phyloP scores from a whole-genome alignment of 345 rosid genomes.

The Angophora floribunda region DNA sequence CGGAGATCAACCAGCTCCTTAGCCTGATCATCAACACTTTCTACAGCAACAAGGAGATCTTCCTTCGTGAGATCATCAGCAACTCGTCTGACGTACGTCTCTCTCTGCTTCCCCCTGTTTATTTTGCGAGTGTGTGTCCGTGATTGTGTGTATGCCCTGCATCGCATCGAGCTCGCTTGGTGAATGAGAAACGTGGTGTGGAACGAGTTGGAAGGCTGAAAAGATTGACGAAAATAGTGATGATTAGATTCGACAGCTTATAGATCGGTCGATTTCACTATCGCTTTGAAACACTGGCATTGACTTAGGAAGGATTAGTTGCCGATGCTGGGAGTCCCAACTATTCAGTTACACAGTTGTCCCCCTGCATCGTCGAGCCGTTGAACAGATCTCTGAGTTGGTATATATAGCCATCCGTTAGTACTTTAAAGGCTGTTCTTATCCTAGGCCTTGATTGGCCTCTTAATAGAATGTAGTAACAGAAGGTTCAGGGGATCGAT shows the following conservation, averaged over 20 bases:
- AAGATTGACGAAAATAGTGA: neutral
- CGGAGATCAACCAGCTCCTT: conserved; percentile 8
- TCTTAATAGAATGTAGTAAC: neutral
- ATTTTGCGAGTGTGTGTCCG: neutral
- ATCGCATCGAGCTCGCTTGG: neutral
- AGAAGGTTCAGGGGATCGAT: neutral
- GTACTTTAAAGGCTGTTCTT: neutral
- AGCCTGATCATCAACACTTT: conserved; percentile 10
- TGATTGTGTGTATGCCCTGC: neutral
- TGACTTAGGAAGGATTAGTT: neutral
- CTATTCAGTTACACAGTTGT: neutral
- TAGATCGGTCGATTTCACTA: neutral
- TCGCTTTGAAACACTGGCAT: neutral
- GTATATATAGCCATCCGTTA: neutral
- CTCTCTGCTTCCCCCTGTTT: neutral
- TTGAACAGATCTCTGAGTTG: neutral
- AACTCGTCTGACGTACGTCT: conserved; percentile 4
- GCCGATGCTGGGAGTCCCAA: neutral
- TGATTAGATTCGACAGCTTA: neutral
- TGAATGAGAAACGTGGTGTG: neutral
- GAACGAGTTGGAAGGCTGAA: neutral
- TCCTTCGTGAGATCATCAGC: conserved; percentile 9
- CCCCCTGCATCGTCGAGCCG: neutral
- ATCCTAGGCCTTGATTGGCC: neutral
- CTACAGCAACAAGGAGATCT: conserved; percentile 11